Conservation (phyloP, 2,329 filamentous ascomycete genomes). For the Colletotrichum musae region DNA sequence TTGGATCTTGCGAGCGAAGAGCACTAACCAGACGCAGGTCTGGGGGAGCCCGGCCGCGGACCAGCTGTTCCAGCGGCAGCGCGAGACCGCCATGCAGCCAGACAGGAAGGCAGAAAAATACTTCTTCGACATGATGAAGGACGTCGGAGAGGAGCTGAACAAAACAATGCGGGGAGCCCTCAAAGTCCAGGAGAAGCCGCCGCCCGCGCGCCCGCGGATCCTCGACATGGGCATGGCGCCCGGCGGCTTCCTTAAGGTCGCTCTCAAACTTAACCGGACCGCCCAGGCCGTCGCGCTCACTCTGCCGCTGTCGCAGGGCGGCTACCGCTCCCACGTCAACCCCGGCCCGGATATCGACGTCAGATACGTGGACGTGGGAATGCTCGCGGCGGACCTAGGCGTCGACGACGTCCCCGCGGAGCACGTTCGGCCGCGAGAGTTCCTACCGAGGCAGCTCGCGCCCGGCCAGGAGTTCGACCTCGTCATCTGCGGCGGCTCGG, state of each 20-base stretch:
- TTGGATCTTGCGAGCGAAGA: background rate
- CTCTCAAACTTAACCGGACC: constrained; percentile 52
- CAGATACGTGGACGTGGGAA: constrained; percentile 62
- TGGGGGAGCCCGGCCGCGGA: constrained; percentile 61
- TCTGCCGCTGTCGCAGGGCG: constrained; percentile 56
- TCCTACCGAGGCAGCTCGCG: constrained; percentile 48
- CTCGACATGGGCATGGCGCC: constrained; percentile 72
- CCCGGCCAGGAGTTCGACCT: constrained; percentile 55
- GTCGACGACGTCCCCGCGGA: too few species aligned
- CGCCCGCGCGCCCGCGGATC: constrained; percentile 47
- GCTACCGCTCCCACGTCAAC: constrained; percentile 54
- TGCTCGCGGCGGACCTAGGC: constrained; percentile 64
- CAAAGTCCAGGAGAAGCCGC: constrained; percentile 24
- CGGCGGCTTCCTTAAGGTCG: constrained; percentile 65
- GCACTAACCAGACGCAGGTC: constrained; percentile 50
- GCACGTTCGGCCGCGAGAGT: too few species aligned
- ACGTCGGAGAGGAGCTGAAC: constrained; percentile 60
- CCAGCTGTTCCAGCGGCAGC: constrained; percentile 57
- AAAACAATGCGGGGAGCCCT: constrained; percentile 51
- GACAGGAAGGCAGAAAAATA: too few species aligned
- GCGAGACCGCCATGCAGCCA: constrained; percentile 53
- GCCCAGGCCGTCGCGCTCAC: constrained; percentile 51
- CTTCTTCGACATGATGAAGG: constrained; percentile 60
- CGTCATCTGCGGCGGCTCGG: constrained; percentile 63
- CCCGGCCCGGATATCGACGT: constrained; percentile 39